A percentile compares a stretch with the other conserved stretches of the same genome.
Conservation (phyloP, 495 filamentous ascomycete genomes). For the Talaromyces trachyspermus region DNA sequence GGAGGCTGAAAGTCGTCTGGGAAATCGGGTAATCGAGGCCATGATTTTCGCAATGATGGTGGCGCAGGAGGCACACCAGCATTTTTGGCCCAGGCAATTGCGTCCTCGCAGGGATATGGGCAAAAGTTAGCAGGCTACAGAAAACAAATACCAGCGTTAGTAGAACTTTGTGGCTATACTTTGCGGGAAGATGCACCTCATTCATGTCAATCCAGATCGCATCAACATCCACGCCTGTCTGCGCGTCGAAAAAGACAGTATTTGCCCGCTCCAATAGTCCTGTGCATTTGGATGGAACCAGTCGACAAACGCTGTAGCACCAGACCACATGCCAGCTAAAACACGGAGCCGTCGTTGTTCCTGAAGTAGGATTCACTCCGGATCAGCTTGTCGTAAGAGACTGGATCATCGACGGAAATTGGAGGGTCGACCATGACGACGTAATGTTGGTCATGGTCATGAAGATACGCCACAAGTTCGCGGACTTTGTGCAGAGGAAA, state of each 20-base stretch:
- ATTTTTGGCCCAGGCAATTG: constrained; percentile 41
- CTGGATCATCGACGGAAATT: constrained; percentile 11
- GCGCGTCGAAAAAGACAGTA: constrained; percentile 6
- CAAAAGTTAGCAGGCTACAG: constrained; percentile 51
- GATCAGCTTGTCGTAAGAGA: constrained; percentile 5
- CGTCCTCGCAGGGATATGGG: constrained; percentile 63
- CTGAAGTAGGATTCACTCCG: constrained; percentile 15
- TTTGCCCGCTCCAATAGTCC: constrained; percentile 15
- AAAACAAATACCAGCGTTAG: neutral
- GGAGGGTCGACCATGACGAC: constrained; percentile 20
- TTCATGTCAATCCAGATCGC: constrained; percentile 24
- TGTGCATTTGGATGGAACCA: constrained; percentile 18
- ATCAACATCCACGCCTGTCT: constrained; percentile 12
- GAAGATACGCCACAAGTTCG: constrained; percentile 14
- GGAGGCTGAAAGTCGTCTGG: constrained; percentile 62
- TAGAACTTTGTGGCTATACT: neutral
- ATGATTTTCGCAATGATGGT: constrained; percentile 49
- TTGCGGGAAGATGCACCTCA: constrained; percentile 5
- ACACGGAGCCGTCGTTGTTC: constrained; percentile 12
- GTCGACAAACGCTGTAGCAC: constrained; percentile 19
- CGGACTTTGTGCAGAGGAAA: constrained; percentile 11
- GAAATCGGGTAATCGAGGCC: constrained; percentile 62
- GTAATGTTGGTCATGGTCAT: constrained; percentile 16
- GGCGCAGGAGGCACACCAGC: constrained; percentile 58
- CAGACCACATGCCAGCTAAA: constrained; percentile 20